A percentile compares a stretch with the other conserved stretches of the same genome.
Conservation (phyloP, 345 rosid genomes). For the Ceriops decandra region DNA sequence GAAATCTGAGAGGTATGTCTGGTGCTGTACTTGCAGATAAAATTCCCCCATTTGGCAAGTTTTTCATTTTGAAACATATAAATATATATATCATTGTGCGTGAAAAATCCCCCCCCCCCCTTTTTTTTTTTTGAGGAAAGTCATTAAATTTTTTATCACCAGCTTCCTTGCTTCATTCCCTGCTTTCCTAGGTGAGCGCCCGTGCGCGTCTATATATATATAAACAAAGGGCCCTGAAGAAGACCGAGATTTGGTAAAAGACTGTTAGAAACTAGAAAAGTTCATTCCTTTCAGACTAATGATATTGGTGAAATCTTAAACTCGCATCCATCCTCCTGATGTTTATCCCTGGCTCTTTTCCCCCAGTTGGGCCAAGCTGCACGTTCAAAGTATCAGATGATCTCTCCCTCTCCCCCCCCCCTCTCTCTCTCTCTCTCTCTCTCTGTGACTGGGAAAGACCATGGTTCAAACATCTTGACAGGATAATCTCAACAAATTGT, state of each 20-base stretch:
- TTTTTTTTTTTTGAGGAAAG: no score
- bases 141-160: no score
- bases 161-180: no score
- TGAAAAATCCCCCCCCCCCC: no score
- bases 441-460: neutral
- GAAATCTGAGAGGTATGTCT: neutral
- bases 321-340: neutral
- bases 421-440: neutral
- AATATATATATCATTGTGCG: no score
- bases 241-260: constrained; percentile 19
- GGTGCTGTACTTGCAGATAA: neutral
- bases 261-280: constrained; percentile 14
- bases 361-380: neutral
- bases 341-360: neutral
- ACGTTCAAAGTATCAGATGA: neutral
- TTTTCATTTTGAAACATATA: no score
- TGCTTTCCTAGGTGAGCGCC: no score
- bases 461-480: constrained; percentile 17
- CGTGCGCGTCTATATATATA: no score
- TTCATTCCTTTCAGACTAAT: constrained; percentile 2
- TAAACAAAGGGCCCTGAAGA: constrained; percentile 11
- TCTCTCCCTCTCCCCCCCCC: neutral
- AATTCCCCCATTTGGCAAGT: no score
- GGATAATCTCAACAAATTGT: constrained; percentile 21
- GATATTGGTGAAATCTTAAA: constrained; percentile 16